Evolutionary conservation across 2,329 filamentous ascomycete genomes (phyloP), one percentile per base, ranked within the genome.

Genomic region (Aspergillus brunneoviolaceus): DNA sequence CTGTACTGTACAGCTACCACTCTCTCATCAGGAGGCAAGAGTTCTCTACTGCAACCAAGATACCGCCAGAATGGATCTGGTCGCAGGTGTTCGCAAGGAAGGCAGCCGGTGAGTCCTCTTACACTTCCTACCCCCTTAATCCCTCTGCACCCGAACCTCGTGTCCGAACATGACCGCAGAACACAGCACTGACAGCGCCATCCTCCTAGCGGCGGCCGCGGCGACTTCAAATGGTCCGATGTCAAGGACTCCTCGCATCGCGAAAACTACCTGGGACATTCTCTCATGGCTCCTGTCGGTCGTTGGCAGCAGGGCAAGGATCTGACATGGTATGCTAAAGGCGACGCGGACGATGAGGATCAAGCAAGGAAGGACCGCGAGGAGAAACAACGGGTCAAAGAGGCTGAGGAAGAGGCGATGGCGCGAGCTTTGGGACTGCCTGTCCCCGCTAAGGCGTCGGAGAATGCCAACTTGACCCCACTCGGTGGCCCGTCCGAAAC

Each of bases 151-250:
- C 31, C 2, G n/a, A 53, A 9, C 33, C 2, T 16, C 12, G 3
- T 31, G 6, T 57, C 21, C 27, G 39, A 52, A 60, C 48, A n/a
- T 35, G 16, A 42, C 39, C 12, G 39, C 39, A n/a, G 39, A n/a
- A 6, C 14, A 6, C 5, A 6, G 6, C n/a, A 45, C 39, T 45
- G 16, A 60, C 65, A 61, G 67, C 48, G 53, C 27, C 14, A 48
- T 58, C 53, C 23, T 50, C 55, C 42, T 62, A 85, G 95, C 67
- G 95, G 95, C 71, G 95, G 95, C 62, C 84, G 83, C 73, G 90
- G 90, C 77, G 92, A 97, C 76, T 99, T 99, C 81, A 93, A 89
- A 79, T 98, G 95, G 95, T 90, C 94, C 66, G 92, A 97, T 68
- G 94, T 99, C 72, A 89, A 94, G 74, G 87, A 83, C 65, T 96